phyloP scores from a whole-genome alignment of 176 grass and related monocot species.

The Leersia perrieri region DNA sequence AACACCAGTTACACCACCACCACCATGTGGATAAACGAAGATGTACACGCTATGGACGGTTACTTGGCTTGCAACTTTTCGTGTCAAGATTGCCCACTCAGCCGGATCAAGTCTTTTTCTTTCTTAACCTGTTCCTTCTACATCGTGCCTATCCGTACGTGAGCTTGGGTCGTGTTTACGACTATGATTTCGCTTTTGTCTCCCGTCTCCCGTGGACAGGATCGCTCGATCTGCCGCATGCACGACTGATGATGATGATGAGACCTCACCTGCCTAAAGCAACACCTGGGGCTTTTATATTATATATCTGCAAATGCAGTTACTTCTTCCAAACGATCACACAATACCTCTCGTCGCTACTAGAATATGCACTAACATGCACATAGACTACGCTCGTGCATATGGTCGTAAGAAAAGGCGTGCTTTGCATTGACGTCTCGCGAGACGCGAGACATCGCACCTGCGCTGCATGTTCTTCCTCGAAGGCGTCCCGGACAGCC shows the following conservation, averaged over 20 bases:
- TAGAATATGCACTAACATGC: no score
- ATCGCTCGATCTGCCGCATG: background rate
- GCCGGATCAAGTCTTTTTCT: background rate
- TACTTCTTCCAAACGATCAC: background rate
- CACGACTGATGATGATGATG: background rate
- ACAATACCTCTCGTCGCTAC: background rate
- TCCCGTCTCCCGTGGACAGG: background rate
- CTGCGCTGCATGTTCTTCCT: background rate
- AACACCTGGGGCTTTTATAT: background rate
- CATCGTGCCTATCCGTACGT: background rate
- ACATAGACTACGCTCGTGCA: background rate
- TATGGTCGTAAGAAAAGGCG: background rate
- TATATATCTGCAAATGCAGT: background rate
- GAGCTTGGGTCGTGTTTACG: background rate
- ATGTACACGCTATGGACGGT: conserved; percentile 27
- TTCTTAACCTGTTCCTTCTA: background rate
- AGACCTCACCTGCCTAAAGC: background rate
- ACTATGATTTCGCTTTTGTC: background rate
- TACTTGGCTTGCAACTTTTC: conserved; percentile 3
- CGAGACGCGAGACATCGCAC: background rate
- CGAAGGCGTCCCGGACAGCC: background rate
- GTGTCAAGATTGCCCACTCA: conserved; percentile 16
- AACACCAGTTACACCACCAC: background rate
- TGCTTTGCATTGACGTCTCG: background rate
- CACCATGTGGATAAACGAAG: background rate